Evolutionary conservation across 129 eudicot species (phyloP).

Genomic region (Scalesia atractyloides): DNA sequence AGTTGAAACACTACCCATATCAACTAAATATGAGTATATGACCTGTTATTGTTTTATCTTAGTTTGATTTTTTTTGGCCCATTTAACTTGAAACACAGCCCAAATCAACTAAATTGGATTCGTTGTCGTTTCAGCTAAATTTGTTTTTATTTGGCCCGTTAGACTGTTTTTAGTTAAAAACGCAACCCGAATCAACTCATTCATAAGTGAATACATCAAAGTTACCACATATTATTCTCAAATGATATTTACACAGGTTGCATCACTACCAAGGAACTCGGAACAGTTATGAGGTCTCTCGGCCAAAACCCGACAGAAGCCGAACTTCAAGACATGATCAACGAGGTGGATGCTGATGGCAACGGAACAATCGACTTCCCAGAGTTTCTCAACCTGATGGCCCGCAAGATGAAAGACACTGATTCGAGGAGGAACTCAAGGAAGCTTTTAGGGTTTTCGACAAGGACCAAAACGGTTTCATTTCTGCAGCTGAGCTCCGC

Average conservation of each 20-base stretch:
- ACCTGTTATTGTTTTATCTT: not conserved
- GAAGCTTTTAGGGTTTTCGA: slow-evolving; percentile 76
- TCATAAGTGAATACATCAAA: not conserved
- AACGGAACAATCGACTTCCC: slow-evolving; percentile 83
- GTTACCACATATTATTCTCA: not conserved
- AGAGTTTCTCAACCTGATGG: slow-evolving; percentile 78
- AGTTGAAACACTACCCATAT: not conserved
- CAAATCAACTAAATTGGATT: not conserved
- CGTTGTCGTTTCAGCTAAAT: not conserved
- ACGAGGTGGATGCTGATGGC: slow-evolving; percentile 84
- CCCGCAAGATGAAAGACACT: slow-evolving; percentile 79
- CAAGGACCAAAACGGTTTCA: slow-evolving; percentile 77
- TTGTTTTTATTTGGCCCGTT: not conserved
- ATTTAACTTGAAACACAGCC: not conserved
- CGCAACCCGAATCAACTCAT: not conserved
- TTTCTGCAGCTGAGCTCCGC: slow-evolving; percentile 78
- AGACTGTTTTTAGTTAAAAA: too few species aligned
- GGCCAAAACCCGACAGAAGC: slow-evolving; percentile 83
- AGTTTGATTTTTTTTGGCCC: too few species aligned
- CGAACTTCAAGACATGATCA: slow-evolving; percentile 82
- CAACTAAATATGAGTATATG: not conserved
- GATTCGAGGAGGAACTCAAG: slow-evolving; percentile 80
- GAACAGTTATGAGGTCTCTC: slow-evolving; percentile 81
- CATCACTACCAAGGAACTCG: slow-evolving; percentile 84
- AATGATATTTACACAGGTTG: slow-evolving; percentile 41